Base-by-base conservation (phyloP, 129 eudicot species). In the Logfia minima region DNA sequence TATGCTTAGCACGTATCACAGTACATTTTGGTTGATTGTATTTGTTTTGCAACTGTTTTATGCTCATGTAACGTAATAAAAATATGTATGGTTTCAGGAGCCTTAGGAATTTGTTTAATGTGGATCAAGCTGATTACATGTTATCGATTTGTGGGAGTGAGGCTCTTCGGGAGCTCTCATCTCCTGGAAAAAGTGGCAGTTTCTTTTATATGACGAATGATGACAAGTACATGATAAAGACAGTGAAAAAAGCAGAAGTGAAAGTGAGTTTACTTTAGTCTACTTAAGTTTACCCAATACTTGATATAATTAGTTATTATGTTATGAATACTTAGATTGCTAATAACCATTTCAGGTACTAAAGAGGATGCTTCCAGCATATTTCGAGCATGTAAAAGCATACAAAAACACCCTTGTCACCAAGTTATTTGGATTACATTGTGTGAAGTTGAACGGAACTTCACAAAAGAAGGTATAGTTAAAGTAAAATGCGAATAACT, bases 161-260 rank as follows among this genome's bases (percentile, higher is more conserved):
- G 63, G 98, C 96, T 78, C 91, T 93, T 58, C 88, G 98, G 61
- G 97, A 90, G 85, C 93, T 93, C 51, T 91, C 98, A 11, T 93
- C 98, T 31, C 98, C 98, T 21, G 98, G 98, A 34, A 93, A 93
- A 87, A 93, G 98, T 82, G 98, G 97, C 72, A 91, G 98, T 71
- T 93, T 93, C 77, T 93, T 93, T 80, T 93, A 93, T 90, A 82
- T 91, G 88, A 93, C 98, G 24, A 72, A 89, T 8, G 98, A 93
- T 76, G 97, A 93, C 67, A 89, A 83, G 78, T 93, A 93, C 82
- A 93, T 93, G 98, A 93, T 93, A 32, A 93, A 93, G 77, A 93
- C 98, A 32, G 80, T 93, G 88, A 93, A 89, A 78, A 93, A 93
- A 75, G 67, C 98, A 3, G 97, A 93, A 87, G 97, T 82, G 19